These are phyloP conservation scores for Picea abies DNA, from an alignment of 83 land plant species.

Conservation along the genomic window DNA sequence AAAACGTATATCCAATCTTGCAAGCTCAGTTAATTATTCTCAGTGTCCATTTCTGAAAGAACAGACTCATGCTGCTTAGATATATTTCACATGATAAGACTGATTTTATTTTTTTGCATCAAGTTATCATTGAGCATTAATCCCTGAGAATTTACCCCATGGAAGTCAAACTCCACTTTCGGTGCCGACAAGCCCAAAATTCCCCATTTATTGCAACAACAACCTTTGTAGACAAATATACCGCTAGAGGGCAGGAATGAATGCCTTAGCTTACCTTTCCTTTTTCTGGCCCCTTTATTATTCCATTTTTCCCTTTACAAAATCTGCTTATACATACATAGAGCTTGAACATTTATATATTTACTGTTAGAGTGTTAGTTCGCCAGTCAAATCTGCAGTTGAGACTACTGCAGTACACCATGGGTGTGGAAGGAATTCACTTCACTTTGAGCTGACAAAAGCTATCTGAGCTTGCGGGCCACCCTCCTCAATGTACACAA, in stretches of 20 bases:
- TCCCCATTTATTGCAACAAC: background rate
- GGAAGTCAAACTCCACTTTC: too few species aligned
- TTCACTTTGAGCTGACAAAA: slow-evolving; percentile 33
- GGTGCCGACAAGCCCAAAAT: too few species aligned
- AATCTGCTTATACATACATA: background rate
- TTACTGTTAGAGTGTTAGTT: background rate
- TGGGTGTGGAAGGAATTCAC: background rate
- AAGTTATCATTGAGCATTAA: too few species aligned
- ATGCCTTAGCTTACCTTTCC: too few species aligned
- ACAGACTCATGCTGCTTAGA: too few species aligned
- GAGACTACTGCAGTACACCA: background rate
- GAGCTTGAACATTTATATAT: background rate
- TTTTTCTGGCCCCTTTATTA: background rate
- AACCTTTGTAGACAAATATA: background rate
- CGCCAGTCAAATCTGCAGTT: background rate
- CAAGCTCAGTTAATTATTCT: too few species aligned
- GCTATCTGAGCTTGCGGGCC: slow-evolving; percentile 48
- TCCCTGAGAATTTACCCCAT: too few species aligned
- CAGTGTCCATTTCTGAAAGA: too few species aligned
- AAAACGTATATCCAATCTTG: too few species aligned
- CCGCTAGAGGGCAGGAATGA: background rate
- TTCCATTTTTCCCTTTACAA: background rate
- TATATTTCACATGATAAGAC: too few species aligned
- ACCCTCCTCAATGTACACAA: slow-evolving; percentile 48
- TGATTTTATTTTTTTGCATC: too few species aligned